Conservation (phyloP, 2,329 filamentous ascomycete genomes). For the Cladosporium sp. region DNA sequence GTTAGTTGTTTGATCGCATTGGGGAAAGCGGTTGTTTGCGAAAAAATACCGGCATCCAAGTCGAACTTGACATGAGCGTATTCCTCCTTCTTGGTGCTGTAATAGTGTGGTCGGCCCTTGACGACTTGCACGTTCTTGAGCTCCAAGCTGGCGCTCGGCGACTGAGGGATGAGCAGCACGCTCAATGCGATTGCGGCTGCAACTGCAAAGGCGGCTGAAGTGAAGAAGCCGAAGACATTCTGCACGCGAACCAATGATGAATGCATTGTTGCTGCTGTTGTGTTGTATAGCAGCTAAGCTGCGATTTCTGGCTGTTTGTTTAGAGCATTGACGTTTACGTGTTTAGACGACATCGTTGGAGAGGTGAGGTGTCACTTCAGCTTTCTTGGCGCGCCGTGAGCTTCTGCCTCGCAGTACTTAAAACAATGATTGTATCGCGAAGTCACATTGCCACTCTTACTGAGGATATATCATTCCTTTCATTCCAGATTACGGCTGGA, state of each 20-base stretch:
- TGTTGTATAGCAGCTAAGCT: neutral
- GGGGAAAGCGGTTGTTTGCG: neutral
- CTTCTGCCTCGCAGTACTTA: no score
- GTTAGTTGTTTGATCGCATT: conserved; percentile 12
- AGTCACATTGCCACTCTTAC: no score
- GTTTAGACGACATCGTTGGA: neutral
- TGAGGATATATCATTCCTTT: no score
- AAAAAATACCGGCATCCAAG: conserved; percentile 65
- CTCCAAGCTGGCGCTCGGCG: conserved; percentile 60
- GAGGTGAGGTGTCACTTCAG: conserved; percentile 3
- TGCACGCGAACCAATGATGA: conserved; percentile 80
- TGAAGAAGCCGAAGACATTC: conserved; percentile 97
- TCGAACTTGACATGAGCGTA: conserved; percentile 94
- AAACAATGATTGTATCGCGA: no score
- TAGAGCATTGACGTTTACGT: neutral
- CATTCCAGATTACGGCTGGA: no score
- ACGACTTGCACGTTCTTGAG: conserved; percentile 81
- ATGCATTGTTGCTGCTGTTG: conserved; percentile 62
- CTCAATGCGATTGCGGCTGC: conserved; percentile 77
- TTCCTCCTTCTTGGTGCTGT: conserved; percentile 87
- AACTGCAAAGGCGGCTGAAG: conserved; percentile 81
- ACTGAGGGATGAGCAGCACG: conserved; percentile 66
- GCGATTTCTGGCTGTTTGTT: neutral
- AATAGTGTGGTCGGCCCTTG: conserved; percentile 92
- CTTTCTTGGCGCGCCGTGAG: neutral